phyloP scores from a whole-genome alignment of 768 basidiomycete genomes.

The Candolleomyces eurysporus region DNA sequence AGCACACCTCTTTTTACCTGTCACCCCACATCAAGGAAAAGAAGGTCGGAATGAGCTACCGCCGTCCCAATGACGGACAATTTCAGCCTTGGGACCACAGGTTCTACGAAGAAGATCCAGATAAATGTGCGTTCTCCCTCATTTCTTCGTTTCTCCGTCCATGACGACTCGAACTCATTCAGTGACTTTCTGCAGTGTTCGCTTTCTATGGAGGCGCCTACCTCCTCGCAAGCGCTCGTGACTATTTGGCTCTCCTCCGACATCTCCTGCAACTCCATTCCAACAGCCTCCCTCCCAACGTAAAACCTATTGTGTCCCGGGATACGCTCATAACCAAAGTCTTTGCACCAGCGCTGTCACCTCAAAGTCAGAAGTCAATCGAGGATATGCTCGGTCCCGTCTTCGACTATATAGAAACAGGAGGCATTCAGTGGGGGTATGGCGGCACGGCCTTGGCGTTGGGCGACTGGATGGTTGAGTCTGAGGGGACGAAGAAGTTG shows the following conservation, averaged over 20 bases:
- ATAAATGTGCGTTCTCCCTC: slow-evolving; percentile 17
- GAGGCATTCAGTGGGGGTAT: slow-evolving; percentile 24
- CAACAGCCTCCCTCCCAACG: too few relatives aligned
- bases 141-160: too few relatives aligned
- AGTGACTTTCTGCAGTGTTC: not conserved
- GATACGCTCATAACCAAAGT: not conserved
- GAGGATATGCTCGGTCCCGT: slow-evolving; percentile 25
- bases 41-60: slow-evolving; percentile 20
- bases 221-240: slow-evolving; percentile 10
- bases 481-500: not conserved
- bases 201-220: not conserved
- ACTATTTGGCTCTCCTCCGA: slow-evolving; percentile 30
- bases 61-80: slow-evolving; percentile 15
- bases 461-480: too few relatives aligned
- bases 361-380: slow-evolving; percentile 12
- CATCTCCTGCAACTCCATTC: slow-evolving; percentile 28
- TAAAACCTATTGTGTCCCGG: not conserved
- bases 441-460: slow-evolving; percentile 1
- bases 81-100: slow-evolving; percentile 21
- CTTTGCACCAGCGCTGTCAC: not conserved
- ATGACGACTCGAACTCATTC: not conserved
- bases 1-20: slow-evolving; percentile 25
- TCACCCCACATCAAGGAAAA: slow-evolving; percentile 23
- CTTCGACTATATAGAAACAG: slow-evolving; percentile 8
- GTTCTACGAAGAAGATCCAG: slow-evolving; percentile 27